Evolutionary conservation across 495 filamentous ascomycete species (phyloP).

Genomic region (Pyrenula massariospora): DNA sequence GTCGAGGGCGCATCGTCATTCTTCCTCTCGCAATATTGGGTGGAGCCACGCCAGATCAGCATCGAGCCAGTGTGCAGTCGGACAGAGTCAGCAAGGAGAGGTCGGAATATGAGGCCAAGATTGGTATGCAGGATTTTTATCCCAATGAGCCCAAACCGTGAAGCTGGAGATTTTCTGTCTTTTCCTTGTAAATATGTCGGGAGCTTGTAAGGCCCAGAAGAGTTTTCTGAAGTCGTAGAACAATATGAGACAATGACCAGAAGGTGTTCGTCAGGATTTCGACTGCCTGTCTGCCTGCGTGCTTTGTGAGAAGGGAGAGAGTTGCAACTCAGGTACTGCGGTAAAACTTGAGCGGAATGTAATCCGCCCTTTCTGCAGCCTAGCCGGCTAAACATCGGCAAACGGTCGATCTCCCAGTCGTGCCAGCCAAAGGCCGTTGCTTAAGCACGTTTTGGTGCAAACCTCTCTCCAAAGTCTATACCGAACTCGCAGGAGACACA

Average conservation of each 20-base stretch:
- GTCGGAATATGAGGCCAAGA: not conserved
- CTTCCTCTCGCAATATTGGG: constrained; percentile 18
- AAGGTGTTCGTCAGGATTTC: no score
- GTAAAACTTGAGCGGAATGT: not conserved
- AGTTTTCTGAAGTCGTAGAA: no score
- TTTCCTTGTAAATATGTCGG: no score
- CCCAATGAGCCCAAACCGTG: not conserved
- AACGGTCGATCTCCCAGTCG: not conserved
- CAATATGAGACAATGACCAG: no score
- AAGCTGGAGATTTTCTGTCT: not conserved
- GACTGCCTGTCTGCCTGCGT: no score
- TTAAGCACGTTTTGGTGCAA: no score
- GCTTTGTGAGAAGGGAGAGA: no score
- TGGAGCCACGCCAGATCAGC: constrained; percentile 6
- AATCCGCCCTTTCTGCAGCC: not conserved
- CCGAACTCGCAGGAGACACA: not conserved
- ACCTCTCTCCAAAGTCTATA: not conserved
- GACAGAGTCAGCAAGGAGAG: not conserved
- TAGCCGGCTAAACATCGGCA: not conserved
- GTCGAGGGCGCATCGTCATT: constrained; percentile 22
- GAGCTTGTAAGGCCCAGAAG: no score
- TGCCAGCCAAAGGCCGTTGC: not conserved
- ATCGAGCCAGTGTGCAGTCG: no score
- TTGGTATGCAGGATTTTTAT: not conserved
- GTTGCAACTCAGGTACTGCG: no score